A percentile compares a stretch with the other conserved stretches of the same genome.
These are phyloP conservation scores for Gaeumannomyces tritici DNA, from an alignment of 2,329 filamentous ascomycete genomes.

Conservation along the genomic window DNA sequence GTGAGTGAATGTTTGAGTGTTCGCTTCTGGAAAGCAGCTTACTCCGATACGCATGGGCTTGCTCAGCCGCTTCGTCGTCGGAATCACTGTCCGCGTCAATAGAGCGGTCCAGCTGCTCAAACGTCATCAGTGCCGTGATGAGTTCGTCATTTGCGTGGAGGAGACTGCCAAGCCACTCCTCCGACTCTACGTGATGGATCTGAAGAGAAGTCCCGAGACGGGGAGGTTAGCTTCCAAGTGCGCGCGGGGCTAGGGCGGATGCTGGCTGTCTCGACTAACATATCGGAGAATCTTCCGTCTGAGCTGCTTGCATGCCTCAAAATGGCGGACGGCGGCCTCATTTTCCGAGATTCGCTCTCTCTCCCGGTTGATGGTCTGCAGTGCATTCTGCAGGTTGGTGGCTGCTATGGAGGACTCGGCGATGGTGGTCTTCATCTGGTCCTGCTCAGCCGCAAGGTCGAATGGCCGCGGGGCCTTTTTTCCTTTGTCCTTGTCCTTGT, in stretches of 20 bases:
- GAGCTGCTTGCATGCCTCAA: conserved; percentile 79
- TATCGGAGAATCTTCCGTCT: conserved; percentile 81
- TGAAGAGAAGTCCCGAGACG: conserved; percentile 17
- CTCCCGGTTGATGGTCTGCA: conserved; percentile 88
- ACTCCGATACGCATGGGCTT: conserved; percentile 56
- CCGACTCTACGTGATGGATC: conserved; percentile 84
- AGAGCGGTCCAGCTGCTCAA: conserved; percentile 83
- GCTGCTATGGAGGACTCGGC: conserved; percentile 82
- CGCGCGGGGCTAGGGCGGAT: background rate
- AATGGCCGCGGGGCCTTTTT: conserved; percentile 49
- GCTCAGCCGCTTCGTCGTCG: conserved; percentile 57
- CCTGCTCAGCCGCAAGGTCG: conserved; percentile 79
- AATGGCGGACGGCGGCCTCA: conserved; percentile 59
- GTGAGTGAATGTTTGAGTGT: conserved; percentile 8
- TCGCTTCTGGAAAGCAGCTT: conserved; percentile 15
- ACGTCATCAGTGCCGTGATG: conserved; percentile 87
- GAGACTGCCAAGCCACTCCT: conserved; percentile 84
- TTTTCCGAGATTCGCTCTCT: conserved; percentile 82
- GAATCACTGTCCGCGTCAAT: conserved; percentile 68
- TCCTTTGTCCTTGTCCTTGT: conserved; percentile 44
- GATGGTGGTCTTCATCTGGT: conserved; percentile 77
- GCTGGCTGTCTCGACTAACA: conserved; percentile 30
- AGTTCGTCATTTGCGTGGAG: conserved; percentile 94
- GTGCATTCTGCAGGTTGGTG: conserved; percentile 79
- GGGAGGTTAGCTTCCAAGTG: background rate